Base-by-base conservation (phyloP, 1,284 basidiomycete species). In the Irpex rosettiformis region DNA sequence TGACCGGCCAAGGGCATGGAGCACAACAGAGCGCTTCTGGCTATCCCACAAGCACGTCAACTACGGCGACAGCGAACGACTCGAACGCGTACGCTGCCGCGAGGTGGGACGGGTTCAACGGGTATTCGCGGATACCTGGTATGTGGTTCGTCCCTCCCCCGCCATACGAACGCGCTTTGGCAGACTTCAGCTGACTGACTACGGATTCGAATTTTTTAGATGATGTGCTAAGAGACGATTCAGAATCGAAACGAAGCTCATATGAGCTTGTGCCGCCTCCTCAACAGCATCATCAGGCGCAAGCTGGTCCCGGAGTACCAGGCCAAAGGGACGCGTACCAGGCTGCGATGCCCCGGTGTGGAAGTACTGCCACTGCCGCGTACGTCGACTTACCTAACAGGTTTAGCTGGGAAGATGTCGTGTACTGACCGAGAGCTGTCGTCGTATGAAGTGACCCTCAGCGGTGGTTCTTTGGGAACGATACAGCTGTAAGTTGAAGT, bases 51-150 rank as follows among this genome's bases (percentile, higher is more conserved):
- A 18, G n/a, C 33, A 25, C 13, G 18, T 24, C 10, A 16, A 28
- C 37, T 24, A 27, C 27, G 24, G 8, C 16, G 16, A 28, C 43
- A 24, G 47, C 56, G 56, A 7, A 28, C 51, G 30, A 52, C 43
- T 47, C 43, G 22, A 21, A 21, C 27, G 48, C 48, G 48, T 51
- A 51, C 25, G 25, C 25, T 25, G 25, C 25, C 24, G 24, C 25
- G n/a, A 16, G 33, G 24, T 58, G 56, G 56, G 56, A 58, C 56
- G 56, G 56, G 37, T 58, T 58, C 56, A 54, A 54, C 56, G 52
- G 56, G 27, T 58, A 58, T 52, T 30, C 33, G 56, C 56, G 56
- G 48, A 51, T 51, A 51, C 48, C 48, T 51, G 48, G 48, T 51
- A 51, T 51, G 48, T 51, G 48, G 48, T 51, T 51, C 48, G 48